Conservation (phyloP, 306 rosid genomes). For the Lablab purpureus region DNA sequence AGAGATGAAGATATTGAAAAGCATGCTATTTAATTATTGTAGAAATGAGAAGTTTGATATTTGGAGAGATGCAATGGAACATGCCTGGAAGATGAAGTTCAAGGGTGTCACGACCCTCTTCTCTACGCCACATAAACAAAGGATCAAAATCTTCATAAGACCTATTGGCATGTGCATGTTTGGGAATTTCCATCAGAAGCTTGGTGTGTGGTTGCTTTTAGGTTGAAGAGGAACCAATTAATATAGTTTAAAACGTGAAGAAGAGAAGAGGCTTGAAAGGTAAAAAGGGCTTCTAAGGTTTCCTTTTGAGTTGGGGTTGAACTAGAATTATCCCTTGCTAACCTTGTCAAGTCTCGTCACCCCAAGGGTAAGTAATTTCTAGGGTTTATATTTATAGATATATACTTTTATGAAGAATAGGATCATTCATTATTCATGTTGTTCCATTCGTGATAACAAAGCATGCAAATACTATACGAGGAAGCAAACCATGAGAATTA, state of each 20-base stretch:
- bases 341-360: constrained; percentile 39
- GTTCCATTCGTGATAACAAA: constrained; percentile 41
- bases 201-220: constrained; percentile 11
- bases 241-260: neutral
- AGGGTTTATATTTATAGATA: neutral
- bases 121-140: constrained; percentile 47
- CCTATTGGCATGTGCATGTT: constrained; percentile 27
- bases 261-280: constrained; percentile 31
- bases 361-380: constrained; percentile 3
- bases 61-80: neutral
- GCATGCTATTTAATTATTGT: no score
- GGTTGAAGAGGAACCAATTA: constrained; percentile 15
- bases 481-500: constrained; percentile 36
- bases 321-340: constrained; percentile 51
- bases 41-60: neutral
- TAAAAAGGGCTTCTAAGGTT: constrained; percentile 30
- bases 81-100: constrained; percentile 60
- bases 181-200: constrained; percentile 44
- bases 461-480: constrained; percentile 32
- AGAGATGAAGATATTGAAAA: neutral
- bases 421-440: constrained; percentile 28
- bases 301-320: constrained; percentile 34
- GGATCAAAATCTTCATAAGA: constrained; percentile 59
- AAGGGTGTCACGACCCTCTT: constrained; percentile 50
- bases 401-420: constrained; percentile 22